A percentile compares a stretch with the other conserved stretches of the same genome.
phyloP scores from a whole-genome alignment of 148 eudicot genomes.

The Oxyria digyna region DNA sequence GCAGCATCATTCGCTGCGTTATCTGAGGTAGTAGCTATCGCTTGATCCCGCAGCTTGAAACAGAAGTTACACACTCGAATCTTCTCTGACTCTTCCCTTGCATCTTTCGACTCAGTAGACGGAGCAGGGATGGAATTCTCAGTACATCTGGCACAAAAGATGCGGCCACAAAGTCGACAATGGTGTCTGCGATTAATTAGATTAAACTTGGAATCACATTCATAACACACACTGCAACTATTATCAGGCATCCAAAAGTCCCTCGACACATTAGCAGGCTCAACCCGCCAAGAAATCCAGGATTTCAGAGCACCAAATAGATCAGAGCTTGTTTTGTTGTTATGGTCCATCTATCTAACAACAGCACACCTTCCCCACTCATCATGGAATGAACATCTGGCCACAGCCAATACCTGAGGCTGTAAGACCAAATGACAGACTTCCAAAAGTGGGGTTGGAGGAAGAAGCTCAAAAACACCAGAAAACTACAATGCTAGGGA shows the following conservation, averaged over 20 bases:
- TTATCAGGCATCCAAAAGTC: conserved; percentile 99
- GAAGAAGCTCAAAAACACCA: conserved; percentile 11
- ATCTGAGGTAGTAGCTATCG: conserved; percentile 29
- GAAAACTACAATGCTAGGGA: background rate
- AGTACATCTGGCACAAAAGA: conserved; percentile 87
- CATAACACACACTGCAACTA: conserved; percentile 91
- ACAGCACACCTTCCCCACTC: conserved; percentile 46
- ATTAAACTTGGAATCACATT: conserved; percentile 76
- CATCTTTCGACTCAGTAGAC: conserved; percentile 20
- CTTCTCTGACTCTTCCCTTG: conserved; percentile 49
- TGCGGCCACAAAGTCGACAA: conserved; percentile 85
- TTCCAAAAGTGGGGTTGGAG: conserved; percentile 16
- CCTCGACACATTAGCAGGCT: conserved; percentile 62
- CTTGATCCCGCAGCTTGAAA: conserved; percentile 73
- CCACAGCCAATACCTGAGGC: conserved; percentile 29
- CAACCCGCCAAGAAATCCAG: conserved; percentile 66
- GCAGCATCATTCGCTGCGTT: conserved; percentile 25
- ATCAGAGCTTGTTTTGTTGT: conserved; percentile 29
- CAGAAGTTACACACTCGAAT: conserved; percentile 86
- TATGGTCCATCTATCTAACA: conserved; percentile 45
- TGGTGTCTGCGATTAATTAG: conserved; percentile 87
- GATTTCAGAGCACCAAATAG: conserved; percentile 43
- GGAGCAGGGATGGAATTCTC: conserved; percentile 61
- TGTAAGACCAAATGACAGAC: conserved; percentile 16
- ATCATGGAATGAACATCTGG: conserved; percentile 65